Percentiles rank a stretch among this genome's conserved stretches.
These are phyloP conservation scores for Noccaea caerulescens DNA, from an alignment of 345 rosid genomes.

Conservation along the genomic window DNA sequence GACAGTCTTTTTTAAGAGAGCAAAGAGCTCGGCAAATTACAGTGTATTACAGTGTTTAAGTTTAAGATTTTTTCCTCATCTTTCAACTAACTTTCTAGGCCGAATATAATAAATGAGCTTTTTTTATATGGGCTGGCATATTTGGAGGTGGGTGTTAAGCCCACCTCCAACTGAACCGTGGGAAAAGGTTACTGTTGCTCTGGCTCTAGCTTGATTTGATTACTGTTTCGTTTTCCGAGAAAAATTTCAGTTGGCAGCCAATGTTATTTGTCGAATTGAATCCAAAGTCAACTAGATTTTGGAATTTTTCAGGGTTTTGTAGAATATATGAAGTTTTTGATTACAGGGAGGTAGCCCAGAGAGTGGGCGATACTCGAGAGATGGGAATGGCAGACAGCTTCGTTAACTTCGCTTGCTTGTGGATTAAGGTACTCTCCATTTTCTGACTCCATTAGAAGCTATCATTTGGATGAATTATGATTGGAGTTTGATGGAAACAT, in stretches of 20 bases:
- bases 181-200: slow-evolving; percentile 18
- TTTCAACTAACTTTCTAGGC: no score
- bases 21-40: no score
- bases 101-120: no score
- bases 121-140: no score
- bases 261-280: neutral
- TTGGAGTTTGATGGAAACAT: neutral
- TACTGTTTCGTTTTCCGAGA: slow-evolving; percentile 14
- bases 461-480: slow-evolving; percentile 8
- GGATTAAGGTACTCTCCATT: slow-evolving; percentile 66
- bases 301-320: neutral
- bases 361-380: slow-evolving; percentile 66
- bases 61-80: no score
- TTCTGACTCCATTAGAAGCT: neutral
- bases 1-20: no score
- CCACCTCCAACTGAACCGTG: neutral
- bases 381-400: slow-evolving; percentile 93
- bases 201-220: slow-evolving; percentile 1
- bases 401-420: slow-evolving; percentile 86
- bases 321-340: neutral
- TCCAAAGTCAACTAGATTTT: neutral
- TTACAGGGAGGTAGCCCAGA: slow-evolving; percentile 37
- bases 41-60: no score
- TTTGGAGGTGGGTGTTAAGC: no score
- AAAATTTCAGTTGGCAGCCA: neutral